Base-by-base conservation (phyloP, 805 yeast species). In the Ogataea populi-albae region DNA sequence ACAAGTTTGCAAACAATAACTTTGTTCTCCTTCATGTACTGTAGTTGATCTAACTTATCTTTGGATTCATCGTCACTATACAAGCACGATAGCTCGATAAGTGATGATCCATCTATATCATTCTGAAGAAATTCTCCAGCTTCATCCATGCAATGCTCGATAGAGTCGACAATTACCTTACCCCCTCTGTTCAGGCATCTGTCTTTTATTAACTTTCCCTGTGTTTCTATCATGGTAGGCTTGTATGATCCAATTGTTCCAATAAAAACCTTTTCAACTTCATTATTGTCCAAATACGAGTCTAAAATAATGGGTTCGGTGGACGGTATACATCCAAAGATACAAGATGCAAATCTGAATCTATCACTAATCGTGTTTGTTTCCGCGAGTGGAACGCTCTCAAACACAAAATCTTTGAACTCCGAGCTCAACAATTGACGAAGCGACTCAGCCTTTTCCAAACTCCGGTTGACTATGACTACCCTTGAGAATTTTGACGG, bases 171-270 rank as follows among this genome's bases (percentile, higher is more conserved):
- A 5, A 80, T 56, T 20, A 80, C 67, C 37, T 66, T 64, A 3
- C 68, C 67, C 5, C 59, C 60, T 8, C 55, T 46, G 1, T 45
- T 41, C 12, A 69, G 54, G 38, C 68, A 53, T 17, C 47, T 37
- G 3, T 52, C 47, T 8, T 75, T 59, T 25, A 72, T 57, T 2
- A 60, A 57, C 17, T 58, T 59, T 6, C 59, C 61, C 41, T 77
- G 83, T 34, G 78, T 68, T 55, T 80, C 87, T 25, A 65, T 65
- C 86, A 80, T 79, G 41, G 72, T 70, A 10, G 85, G 85, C 52
- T 77, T 77, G 53, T 79, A 80, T 14, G 82, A 75, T 1, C 87
- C 87, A 48, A 80, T 79, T 21, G 79, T 59, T 11, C 79, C 72
- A 29, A 80, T 69, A 53, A 69, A 80, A 21, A 65, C 56, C 14